Conservation (phyloP, 78 protist genomes). For the Diacronema lutheri region DNA sequence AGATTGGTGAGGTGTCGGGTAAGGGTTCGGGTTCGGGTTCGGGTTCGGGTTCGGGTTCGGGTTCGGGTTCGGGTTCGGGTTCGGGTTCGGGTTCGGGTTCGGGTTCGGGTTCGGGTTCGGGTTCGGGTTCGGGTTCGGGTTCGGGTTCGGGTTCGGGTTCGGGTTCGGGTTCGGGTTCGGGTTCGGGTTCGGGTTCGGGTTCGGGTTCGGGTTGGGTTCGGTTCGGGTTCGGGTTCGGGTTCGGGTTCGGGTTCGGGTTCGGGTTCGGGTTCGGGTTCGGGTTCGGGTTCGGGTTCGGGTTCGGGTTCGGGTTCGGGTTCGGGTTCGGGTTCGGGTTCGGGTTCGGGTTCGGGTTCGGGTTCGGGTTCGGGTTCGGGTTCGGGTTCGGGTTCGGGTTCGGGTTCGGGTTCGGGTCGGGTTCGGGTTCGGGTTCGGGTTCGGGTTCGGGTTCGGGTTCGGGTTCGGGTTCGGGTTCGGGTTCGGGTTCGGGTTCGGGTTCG, state of each 20-base stretch:
- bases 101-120: conserved; percentile 36
- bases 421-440: conserved; percentile 31
- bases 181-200: background rate
- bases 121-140: conserved; percentile 36
- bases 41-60: conserved; percentile 36
- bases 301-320: background rate
- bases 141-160: conserved; percentile 32
- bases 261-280: conserved; percentile 31
- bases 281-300: conserved; percentile 17
- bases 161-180: conserved; percentile 33
- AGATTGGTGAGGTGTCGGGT: conserved; percentile 15
- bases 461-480: conserved; percentile 1
- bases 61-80: conserved; percentile 36
- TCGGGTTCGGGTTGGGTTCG: background rate
- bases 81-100: conserved; percentile 32
- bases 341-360: conserved; percentile 26
- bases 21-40: conserved; percentile 33
- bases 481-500: conserved; percentile 1
- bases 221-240: conserved; percentile 16
- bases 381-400: conserved; percentile 22
- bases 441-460: conserved; percentile 32
- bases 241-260: conserved; percentile 8
- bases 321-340: conserved; percentile 27
- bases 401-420: conserved; percentile 23
- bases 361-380: conserved; percentile 25